Evolutionary conservation across 1,284 basidiomycete species (phyloP).

Genomic region (Sanghuangporus sanghuang): DNA sequence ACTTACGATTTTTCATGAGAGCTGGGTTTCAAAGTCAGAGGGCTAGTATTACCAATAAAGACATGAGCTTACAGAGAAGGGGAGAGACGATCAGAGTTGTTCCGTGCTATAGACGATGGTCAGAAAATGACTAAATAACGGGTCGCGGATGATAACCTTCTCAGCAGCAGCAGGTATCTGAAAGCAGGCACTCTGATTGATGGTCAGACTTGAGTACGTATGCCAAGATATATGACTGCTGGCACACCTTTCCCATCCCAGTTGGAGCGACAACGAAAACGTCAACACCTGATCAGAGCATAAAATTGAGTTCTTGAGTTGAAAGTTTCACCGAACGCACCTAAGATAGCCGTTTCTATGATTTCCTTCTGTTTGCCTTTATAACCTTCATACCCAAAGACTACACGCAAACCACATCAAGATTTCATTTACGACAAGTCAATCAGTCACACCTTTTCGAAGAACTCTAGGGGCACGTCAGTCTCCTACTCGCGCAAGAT

Average conservation of each 20-base stretch:
- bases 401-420: conserved; percentile 19
- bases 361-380: conserved; percentile 40
- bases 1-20: conserved; percentile 77
- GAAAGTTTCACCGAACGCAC: conserved; percentile 14
- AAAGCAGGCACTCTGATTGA: conserved; percentile 71
- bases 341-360: conserved; percentile 34
- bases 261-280: conserved; percentile 83
- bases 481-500: not conserved
- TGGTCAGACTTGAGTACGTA: not conserved
- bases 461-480: not conserved
- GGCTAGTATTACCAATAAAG: not conserved
- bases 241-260: conserved; percentile 78
- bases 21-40: conserved; percentile 36
- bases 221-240: not conserved
- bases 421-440: not conserved
- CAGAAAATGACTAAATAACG: not conserved
- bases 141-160: conserved; percentile 34
- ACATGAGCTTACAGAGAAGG: conserved; percentile 51
- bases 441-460: conserved; percentile 4
- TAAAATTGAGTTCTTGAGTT: conserved; percentile 13
- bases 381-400: conserved; percentile 36
- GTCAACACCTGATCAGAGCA: conserved; percentile 45
- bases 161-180: conserved; percentile 78
- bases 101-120: conserved; percentile 41
- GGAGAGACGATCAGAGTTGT: conserved; percentile 79